Conservation (phyloP, 768 basidiomycete species). For the Mrakia hoshinonis region DNA sequence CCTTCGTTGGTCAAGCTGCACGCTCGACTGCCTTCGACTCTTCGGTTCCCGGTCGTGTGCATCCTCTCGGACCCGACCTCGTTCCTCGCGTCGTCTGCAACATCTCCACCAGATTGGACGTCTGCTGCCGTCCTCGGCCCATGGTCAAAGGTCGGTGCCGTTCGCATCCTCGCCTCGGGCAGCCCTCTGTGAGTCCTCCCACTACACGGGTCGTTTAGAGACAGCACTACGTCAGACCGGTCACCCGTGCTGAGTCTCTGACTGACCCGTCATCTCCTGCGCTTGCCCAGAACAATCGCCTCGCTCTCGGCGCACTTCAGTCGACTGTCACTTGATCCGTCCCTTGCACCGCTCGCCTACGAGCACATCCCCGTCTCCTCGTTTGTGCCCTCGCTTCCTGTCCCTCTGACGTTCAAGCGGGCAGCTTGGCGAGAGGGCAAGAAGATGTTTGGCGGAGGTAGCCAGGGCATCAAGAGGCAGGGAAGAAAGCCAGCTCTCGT, state of each 20-base stretch:
- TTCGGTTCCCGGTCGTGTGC: conserved; percentile 2
- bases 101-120: not conserved
- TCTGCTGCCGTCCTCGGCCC: not conserved
- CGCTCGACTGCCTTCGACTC: conserved; percentile 2
- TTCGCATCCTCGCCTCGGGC: not conserved
- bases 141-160: not conserved
- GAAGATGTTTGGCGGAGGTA: not conserved
- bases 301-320: not conserved
- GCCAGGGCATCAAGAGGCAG: not conserved
- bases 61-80: not conserved
- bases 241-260: not conserved
- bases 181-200: not conserved
- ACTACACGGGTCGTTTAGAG: not conserved
- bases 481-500: not conserved
- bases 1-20: not conserved
- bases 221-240: no score
- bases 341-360: not conserved
- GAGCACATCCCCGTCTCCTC: conserved; percentile 6
- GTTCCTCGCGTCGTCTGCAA: not conserved
- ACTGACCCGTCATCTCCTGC: not conserved
- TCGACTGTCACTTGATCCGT: conserved; percentile 1
- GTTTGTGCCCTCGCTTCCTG: not conserved
- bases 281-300: not conserved
- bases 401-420: not conserved
- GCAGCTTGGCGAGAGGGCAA: not conserved